These are phyloP conservation scores for Phlyctochytrium arcticum DNA, from an alignment of 192 early-diverging fungal genomes.

Conservation along the genomic window DNA sequence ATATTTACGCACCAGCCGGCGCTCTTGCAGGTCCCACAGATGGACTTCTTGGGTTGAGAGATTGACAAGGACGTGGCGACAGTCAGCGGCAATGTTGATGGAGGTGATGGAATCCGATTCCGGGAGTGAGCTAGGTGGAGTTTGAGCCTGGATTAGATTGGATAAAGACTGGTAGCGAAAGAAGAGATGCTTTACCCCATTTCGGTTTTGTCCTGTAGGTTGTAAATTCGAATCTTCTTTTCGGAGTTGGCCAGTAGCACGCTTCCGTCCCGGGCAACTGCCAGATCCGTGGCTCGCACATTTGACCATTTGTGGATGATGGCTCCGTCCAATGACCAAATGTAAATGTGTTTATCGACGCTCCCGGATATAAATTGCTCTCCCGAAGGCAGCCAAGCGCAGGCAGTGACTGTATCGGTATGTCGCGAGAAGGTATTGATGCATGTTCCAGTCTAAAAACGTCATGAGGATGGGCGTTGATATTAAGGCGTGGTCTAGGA, in stretches of 20 bases:
- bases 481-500: not conserved
- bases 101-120: conserved; percentile 64
- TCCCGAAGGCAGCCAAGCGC: conserved; percentile 85
- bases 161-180: not conserved
- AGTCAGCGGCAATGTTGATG: conserved; percentile 56
- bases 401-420: conserved; percentile 72
- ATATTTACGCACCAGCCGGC: conserved; percentile 69
- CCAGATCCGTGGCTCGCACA: conserved; percentile 59
- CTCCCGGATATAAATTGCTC: conserved; percentile 81
- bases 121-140: conserved; percentile 33
- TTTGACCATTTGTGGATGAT: conserved; percentile 59
- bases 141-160: not conserved
- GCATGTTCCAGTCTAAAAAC: conserved; percentile 53
- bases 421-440: conserved; percentile 63
- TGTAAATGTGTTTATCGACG: conserved; percentile 68
- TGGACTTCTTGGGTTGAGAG: conserved; percentile 69
- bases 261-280: conserved; percentile 55
- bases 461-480: not conserved
- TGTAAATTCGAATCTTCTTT: conserved; percentile 61
- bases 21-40: conserved; percentile 78
- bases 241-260: conserved; percentile 64
- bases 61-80: conserved; percentile 58
- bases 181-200: conserved; percentile 14
- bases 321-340: conserved; percentile 66
- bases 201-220: conserved; percentile 50